Evolutionary conservation across 257 asterid genomes (phyloP), one percentile per base, ranked within the genome.

Genomic region (Lithospermum erythrorhizon): DNA sequence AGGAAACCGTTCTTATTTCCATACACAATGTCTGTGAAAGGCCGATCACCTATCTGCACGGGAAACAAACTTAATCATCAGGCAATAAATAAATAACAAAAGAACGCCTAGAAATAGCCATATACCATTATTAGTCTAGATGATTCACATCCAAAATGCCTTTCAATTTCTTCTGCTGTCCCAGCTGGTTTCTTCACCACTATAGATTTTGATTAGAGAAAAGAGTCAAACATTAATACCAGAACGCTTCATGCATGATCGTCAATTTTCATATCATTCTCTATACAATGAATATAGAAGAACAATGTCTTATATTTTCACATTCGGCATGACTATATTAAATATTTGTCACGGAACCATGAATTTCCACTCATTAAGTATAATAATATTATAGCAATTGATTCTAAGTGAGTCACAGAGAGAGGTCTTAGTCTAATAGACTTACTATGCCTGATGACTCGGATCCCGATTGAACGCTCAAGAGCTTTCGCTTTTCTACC

Each of bases 21-120:
- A 60, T 77, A 93, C 68, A 84, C 87, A 57, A 93, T 78, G 67
- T 93, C 97, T 6, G 99, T 93, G 72, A 93, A 89, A 21, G 95
- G 97, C 72, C 97, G 87, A 74, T 93, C 99, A 72, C 96, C 99
- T 73, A 89, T 97, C 99, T 93, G 78, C 60, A 64, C 70, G 48
- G 61, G 56, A 59, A 69, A 68, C 30, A 67, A 57, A 57, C 64
- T 65, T 54, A 37, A 47, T 57, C 35, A 32, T 58, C 54, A 27
- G 5, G 65, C 53, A 21, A 14, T 21, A 58, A 22, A 21, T 2
- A 27, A 56, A 55, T 56, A 13, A 41, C 49, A 11, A 37, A 37
- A 37, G 17, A 41, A 41, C 49, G 14, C 49, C 16, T 11, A 11
- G 17, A 30, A 47, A 35, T 21, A 35, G 49, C 20, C 49, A 41